These are phyloP conservation scores for Lachancea sp. DNA, from an alignment of 805 yeast species.

Conservation along the genomic window DNA sequence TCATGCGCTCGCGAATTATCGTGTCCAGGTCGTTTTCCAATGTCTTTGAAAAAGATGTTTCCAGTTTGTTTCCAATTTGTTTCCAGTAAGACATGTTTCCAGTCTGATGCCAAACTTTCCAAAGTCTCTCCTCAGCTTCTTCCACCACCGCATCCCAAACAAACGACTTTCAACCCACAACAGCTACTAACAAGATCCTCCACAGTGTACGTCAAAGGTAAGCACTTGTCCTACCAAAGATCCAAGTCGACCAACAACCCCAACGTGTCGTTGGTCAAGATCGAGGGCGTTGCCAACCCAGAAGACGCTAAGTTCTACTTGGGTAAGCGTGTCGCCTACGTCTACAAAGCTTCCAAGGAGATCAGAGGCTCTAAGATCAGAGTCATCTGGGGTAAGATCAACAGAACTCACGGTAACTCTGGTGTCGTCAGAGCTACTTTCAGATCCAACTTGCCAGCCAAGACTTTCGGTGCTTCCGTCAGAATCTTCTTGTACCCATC, in stretches of 20 bases:
- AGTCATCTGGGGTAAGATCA: constrained; percentile 99
- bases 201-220: constrained; percentile 98
- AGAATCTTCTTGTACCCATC: constrained; percentile 99
- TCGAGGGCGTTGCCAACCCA: constrained; percentile 89
- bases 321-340: constrained; percentile 99
- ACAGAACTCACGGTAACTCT: constrained; percentile 98
- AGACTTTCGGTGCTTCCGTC: constrained; percentile 99
- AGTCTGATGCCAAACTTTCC: neutral
- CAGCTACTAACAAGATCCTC: constrained; percentile 6
- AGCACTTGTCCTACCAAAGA: constrained; percentile 99
- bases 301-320: constrained; percentile 98
- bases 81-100: neutral
- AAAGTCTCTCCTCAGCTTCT: neutral
- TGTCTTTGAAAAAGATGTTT: neutral
- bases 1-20: neutral
- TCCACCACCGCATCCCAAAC: neutral
- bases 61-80: neutral
- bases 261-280: constrained; percentile 90
- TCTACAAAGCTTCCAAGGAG: constrained; percentile 97
- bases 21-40: neutral
- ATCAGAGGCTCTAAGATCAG: constrained; percentile 98
- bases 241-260: constrained; percentile 98
- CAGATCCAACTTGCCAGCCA: constrained; percentile 98
- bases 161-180: too few species aligned
- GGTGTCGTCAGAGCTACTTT: constrained; percentile 98